A percentile compares a stretch with the other conserved stretches of the same genome.
Conservation (phyloP, 2,329 filamentous ascomycete genomes). For the Aureobasidium sp. region DNA sequence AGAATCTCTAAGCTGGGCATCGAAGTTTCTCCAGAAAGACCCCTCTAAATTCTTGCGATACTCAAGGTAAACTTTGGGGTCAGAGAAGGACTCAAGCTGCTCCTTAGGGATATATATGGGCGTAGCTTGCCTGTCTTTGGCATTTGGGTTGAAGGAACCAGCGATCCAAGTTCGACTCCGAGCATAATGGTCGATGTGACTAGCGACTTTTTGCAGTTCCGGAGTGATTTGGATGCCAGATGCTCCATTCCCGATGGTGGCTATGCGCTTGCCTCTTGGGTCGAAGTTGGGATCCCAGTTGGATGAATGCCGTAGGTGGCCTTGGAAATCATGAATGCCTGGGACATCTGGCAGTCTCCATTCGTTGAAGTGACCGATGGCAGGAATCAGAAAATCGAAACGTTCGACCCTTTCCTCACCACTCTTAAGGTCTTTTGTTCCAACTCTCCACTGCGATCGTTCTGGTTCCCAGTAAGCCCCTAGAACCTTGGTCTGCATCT, state of each 20-base stretch:
- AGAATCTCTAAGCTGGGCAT: constrained; percentile 30
- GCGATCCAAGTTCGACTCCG: constrained; percentile 61
- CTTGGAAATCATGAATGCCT: constrained; percentile 28
- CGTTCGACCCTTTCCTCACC: constrained; percentile 36
- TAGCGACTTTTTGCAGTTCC: constrained; percentile 39
- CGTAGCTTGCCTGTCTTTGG: constrained; percentile 39
- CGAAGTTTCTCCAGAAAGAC: constrained; percentile 48
- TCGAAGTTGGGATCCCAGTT: constrained; percentile 27
- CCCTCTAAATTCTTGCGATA: constrained; percentile 36
- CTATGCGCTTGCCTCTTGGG: constrained; percentile 30
- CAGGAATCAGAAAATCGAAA: constrained; percentile 54
- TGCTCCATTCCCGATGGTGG: constrained; percentile 36
- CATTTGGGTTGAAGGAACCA: constrained; percentile 44
- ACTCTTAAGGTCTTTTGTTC: constrained; percentile 16
- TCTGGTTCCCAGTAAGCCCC: constrained; percentile 47
- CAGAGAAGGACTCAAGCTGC: constrained; percentile 47
- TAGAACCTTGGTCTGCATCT: constrained; percentile 48
- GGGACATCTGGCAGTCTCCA: constrained; percentile 55
- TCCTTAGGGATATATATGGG: constrained; percentile 48
- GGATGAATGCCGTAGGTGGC: constrained; percentile 30
- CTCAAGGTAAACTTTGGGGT: constrained; percentile 51
- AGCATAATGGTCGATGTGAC: constrained; percentile 54
- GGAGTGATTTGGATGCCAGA: constrained; percentile 34
- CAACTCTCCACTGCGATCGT: constrained; percentile 49
- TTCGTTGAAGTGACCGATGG: constrained; percentile 57